Percentiles rank a stretch among this genome's conserved stretches.
These are phyloP conservation scores for Asterella californica DNA, from an alignment of 225 moss, liverwort and hornwort genomes.

Conservation along the genomic window DNA sequence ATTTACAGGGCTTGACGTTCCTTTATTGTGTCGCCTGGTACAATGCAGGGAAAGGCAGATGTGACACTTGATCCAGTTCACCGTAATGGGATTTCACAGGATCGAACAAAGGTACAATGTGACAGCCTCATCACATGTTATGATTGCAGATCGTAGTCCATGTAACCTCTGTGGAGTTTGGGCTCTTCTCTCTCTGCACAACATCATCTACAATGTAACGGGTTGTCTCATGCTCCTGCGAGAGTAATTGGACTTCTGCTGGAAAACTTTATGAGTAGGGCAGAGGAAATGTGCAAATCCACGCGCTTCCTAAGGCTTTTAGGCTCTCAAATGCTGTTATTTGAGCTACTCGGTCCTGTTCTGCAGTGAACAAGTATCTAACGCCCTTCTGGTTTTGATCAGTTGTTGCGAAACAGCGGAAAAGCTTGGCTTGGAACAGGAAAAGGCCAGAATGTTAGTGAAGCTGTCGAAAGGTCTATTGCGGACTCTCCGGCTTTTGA, in stretches of 20 bases:
- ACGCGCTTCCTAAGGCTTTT: too few relatives aligned
- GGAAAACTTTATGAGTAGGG: too few relatives aligned
- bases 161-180: neutral
- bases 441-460: conserved; percentile 30
- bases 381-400: neutral
- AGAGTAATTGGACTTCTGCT: too few relatives aligned
- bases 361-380: neutral
- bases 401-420: conserved; percentile 44
- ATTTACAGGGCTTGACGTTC: neutral
- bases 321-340: too few relatives aligned
- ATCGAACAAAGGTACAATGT: neutral
- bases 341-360: neutral
- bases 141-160: neutral
- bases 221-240: too few relatives aligned
- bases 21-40: neutral
- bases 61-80: neutral
- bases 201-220: too few relatives aligned
- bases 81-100: neutral
- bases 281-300: too few relatives aligned
- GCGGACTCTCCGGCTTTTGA: conserved; percentile 36
- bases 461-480: conserved; percentile 46
- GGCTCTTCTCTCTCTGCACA: neutral
- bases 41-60: conserved; percentile 22
- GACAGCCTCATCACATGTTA: neutral
- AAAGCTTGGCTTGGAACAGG: conserved; percentile 50